These are phyloP conservation scores for Jacaranda mimosifolia DNA, from an alignment of 257 asterid species.

Conservation along the genomic window DNA sequence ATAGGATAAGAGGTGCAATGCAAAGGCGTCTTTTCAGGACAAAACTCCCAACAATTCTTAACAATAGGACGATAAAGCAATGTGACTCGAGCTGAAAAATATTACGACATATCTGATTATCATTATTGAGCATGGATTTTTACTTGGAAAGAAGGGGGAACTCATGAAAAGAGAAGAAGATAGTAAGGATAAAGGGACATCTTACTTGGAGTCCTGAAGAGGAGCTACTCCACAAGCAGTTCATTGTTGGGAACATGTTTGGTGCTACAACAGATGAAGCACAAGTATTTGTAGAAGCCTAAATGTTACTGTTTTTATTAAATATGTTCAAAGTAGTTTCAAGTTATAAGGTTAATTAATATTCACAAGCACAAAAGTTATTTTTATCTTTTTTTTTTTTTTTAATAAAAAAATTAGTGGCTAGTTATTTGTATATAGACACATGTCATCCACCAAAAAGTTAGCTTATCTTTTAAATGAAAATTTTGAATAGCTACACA, in stretches of 20 bases:
- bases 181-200: neutral
- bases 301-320: neutral
- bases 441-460: no score
- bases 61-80: no score
- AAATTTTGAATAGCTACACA: no score
- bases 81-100: no score
- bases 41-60: no score
- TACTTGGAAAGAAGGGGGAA: neutral
- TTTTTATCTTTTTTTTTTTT: neutral
- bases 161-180: neutral
- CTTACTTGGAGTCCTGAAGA: slow-evolving; percentile 43
- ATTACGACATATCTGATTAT: no score
- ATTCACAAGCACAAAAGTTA: neutral
- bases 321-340: neutral
- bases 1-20: no score
- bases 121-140: no score
- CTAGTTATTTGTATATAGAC: no score
- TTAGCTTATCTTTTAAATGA: no score
- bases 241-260: slow-evolving; percentile 34
- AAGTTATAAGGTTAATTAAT: neutral
- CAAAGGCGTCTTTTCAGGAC: no score
- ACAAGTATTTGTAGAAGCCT: slow-evolving; percentile 39
- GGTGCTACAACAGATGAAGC: slow-evolving; percentile 12
- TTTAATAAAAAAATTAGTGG: no score
- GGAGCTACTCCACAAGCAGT: slow-evolving; percentile 20